Conservation (phyloP, 1,139 yeast species). For the Candida sp. region DNA sequence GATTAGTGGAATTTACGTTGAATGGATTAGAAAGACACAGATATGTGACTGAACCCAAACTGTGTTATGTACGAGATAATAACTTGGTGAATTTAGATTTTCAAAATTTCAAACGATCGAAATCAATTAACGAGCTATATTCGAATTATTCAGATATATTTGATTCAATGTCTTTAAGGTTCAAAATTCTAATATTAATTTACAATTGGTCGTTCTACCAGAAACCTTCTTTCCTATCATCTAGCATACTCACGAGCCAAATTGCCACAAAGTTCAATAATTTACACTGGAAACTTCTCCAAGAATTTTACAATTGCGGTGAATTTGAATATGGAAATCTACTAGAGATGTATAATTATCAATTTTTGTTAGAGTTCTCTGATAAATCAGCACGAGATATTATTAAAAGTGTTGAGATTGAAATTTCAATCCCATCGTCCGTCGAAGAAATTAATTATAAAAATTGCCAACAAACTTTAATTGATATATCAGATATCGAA, state of each 20-base stretch:
- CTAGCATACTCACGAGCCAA: not conserved
- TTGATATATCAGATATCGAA: slow-evolving; percentile 10
- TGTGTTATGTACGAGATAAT: slow-evolving; percentile 29
- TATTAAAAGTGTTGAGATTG: not conserved
- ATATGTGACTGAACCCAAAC: slow-evolving; percentile 13
- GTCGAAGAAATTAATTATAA: not conserved
- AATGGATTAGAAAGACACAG: slow-evolving; percentile 20
- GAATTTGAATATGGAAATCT: slow-evolving; percentile 1
- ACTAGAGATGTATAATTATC: not conserved
- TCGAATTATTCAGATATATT: slow-evolving; percentile 17
- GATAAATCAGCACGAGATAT: not conserved
- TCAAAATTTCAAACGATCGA: slow-evolving; percentile 7
- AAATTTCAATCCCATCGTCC: not conserved
- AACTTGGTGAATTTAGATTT: slow-evolving; percentile 17
- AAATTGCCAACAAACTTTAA: slow-evolving; percentile 5
- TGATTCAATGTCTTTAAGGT: slow-evolving; percentile 27
- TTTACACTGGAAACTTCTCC: not conserved
- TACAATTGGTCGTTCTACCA: slow-evolving; percentile 20
- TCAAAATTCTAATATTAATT: slow-evolving; percentile 16
- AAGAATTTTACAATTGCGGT: slow-evolving; percentile 3
- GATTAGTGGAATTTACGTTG: slow-evolving; percentile 26
- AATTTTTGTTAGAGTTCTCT: not conserved
- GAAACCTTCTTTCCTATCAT: not conserved
- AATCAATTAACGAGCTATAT: slow-evolving; percentile 4
- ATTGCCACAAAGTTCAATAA: not conserved